A percentile compares a stretch with the other conserved stretches of the same genome.
Evolutionary conservation across 2,329 filamentous ascomycete species (phyloP).

Genomic region (Capronia coronata): DNA sequence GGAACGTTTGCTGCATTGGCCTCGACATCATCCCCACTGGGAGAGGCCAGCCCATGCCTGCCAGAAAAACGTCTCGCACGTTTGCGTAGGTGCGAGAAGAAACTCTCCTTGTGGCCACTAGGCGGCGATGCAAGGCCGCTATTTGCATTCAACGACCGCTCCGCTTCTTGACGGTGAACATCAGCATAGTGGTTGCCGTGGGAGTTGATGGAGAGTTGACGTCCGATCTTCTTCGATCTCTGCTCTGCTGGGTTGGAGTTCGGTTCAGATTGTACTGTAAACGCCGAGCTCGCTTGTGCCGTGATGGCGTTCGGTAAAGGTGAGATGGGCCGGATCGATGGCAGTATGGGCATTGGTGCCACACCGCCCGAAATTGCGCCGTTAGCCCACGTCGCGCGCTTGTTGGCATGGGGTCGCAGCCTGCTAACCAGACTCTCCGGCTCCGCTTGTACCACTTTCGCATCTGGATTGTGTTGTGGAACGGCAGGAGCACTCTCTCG

Average conservation of each 20-base stretch:
- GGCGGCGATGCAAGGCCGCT: constrained; percentile 68
- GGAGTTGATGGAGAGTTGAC: constrained; percentile 86
- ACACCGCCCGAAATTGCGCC: constrained; percentile 60
- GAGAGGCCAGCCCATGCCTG: constrained; percentile 75
- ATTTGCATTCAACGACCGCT: constrained; percentile 79
- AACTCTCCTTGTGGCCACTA: constrained; percentile 81
- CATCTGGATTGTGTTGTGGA: constrained; percentile 35
- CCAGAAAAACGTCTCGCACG: constrained; percentile 87
- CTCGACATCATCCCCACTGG: constrained; percentile 78
- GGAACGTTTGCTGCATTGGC: constrained; percentile 87
- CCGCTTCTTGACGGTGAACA: constrained; percentile 81
- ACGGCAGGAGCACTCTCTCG: constrained; percentile 63
- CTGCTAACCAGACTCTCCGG: constrained; percentile 46
- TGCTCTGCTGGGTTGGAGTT: constrained; percentile 49
- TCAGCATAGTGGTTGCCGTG: constrained; percentile 90
- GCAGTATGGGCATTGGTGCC: constrained; percentile 91
- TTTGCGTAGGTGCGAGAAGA: constrained; percentile 95
- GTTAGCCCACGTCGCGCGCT: constrained; percentile 91
- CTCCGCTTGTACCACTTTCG: constrained; percentile 38
- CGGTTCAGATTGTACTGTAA: constrained; percentile 44
- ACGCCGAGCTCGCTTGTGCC: constrained; percentile 70
- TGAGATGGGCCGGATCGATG: constrained; percentile 88
- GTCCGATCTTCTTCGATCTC: constrained; percentile 80
- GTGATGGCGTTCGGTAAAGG: constrained; percentile 92
- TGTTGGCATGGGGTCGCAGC: constrained; percentile 55